phyloP scores from a whole-genome alignment of 768 basidiomycete species.

The Crucibulum laeve region DNA sequence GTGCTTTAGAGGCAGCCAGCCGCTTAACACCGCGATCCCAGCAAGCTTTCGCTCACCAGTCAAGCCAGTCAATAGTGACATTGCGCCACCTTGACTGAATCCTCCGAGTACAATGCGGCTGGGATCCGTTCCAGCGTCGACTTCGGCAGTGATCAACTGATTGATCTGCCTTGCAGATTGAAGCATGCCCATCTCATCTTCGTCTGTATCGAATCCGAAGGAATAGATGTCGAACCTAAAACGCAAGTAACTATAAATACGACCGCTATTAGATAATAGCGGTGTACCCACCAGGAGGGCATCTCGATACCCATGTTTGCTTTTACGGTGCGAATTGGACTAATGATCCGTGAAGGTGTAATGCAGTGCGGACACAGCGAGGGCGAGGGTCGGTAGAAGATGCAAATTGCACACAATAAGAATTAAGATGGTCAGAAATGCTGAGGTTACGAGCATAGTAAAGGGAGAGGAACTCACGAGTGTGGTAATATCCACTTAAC shows the following conservation, averaged over 20 bases:
- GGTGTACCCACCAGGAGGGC: slow-evolving; percentile 61
- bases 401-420: not conserved
- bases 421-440: not conserved
- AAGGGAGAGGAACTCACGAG: slow-evolving; percentile 44
- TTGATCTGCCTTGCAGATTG: slow-evolving; percentile 57
- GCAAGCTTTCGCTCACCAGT: slow-evolving; percentile 64
- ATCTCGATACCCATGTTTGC: slow-evolving; percentile 71
- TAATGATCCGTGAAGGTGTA: slow-evolving; percentile 15
- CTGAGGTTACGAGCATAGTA: slow-evolving; percentile 4
- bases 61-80: slow-evolving; percentile 74
- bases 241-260: slow-evolving; percentile 1
- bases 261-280: not conserved
- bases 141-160: slow-evolving; percentile 68
- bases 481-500: slow-evolving; percentile 91
- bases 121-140: slow-evolving; percentile 64
- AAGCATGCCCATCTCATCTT: slow-evolving; percentile 80
- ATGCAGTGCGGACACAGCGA: not conserved
- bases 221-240: slow-evolving; percentile 74
- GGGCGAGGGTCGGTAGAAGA: not conserved
- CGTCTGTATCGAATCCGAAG: slow-evolving; percentile 54
- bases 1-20: slow-evolving; percentile 68
- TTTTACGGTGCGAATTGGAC: slow-evolving; percentile 59
- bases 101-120: slow-evolving; percentile 81
- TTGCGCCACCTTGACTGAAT: slow-evolving; percentile 82
- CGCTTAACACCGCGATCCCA: slow-evolving; percentile 70